phyloP scores from a whole-genome alignment of 2,329 filamentous ascomycete genomes.

The Aspergillus sp. region DNA sequence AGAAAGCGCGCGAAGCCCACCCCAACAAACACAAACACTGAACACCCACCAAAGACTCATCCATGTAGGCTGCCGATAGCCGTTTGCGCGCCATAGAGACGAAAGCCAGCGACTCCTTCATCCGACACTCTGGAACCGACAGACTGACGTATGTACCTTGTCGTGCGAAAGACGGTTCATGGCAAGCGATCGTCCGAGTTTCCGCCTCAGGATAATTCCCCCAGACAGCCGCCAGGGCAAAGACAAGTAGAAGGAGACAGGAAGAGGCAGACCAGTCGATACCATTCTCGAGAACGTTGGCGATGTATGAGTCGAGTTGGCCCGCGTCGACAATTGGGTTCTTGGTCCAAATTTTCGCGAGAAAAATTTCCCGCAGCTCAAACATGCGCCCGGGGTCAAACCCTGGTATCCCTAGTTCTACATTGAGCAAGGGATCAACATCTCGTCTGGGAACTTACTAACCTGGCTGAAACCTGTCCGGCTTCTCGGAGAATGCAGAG shows the following conservation, averaged over 20 bases:
- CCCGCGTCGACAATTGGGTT: conserved; percentile 25
- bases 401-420: conserved; percentile 4
- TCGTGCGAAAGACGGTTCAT: conserved; percentile 12
- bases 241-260: conserved; percentile 22
- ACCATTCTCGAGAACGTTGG: conserved; percentile 22
- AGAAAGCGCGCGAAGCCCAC: conserved; percentile 4
- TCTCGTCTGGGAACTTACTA: conserved; percentile 1
- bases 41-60: conserved; percentile 23
- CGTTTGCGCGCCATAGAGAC: conserved; percentile 24
- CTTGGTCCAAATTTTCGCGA: conserved; percentile 25
- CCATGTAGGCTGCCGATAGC: conserved; percentile 24
- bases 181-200: conserved; percentile 15
- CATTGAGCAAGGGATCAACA: conserved; percentile 4
- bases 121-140: conserved; percentile 22
- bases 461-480: conserved; percentile 20
- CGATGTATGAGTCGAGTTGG: conserved; percentile 23
- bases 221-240: conserved; percentile 27
- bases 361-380: conserved; percentile 24
- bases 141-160: conserved; percentile 20
- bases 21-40: conserved; percentile 26
- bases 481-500: conserved; percentile 22
- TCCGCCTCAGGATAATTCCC: conserved; percentile 25
- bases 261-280: conserved; percentile 25
- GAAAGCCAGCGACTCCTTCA: conserved; percentile 23
- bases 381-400: conserved; percentile 20